Conservation (phyloP, 1,284 basidiomycete genomes). For the Spongispora temasekensis region DNA sequence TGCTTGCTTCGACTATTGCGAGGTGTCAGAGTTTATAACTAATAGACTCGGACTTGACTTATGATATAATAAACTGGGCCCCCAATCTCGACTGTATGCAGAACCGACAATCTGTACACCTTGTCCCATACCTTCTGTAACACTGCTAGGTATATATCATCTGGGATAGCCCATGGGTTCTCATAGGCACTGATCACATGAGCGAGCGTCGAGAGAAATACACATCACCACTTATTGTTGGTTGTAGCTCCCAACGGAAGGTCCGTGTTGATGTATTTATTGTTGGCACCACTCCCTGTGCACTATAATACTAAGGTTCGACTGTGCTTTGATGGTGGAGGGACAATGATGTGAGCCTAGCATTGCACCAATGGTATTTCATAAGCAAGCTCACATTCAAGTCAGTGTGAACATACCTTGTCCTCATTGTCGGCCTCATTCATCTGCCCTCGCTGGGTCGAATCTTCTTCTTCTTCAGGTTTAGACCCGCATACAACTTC, state of each 20-base stretch:
- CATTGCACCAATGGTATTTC: too few species aligned
- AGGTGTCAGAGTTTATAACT: background rate
- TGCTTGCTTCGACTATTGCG: background rate
- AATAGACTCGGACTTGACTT: background rate
- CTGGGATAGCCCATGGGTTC: background rate
- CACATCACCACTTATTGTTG: background rate
- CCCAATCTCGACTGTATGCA: background rate
- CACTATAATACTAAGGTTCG: background rate
- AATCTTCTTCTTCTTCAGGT: too few species aligned
- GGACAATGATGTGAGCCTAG: too few species aligned
- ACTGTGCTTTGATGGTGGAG: background rate
- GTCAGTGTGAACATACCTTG: too few species aligned
- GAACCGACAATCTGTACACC: background rate
- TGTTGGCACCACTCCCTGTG: background rate
- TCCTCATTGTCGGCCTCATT: too few species aligned
- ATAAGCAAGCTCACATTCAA: too few species aligned
- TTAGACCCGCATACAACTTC: too few species aligned
- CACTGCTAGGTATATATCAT: background rate
- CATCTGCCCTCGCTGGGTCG: too few species aligned
- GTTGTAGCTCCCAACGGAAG: background rate
- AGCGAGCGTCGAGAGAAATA: background rate
- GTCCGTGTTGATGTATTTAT: background rate
- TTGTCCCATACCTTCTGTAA: background rate
- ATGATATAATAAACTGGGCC: background rate
- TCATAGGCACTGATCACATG: background rate